Evolutionary conservation across 208 protist genomes (phyloP).

Genomic region (Trypanosoma platydactyli): DNA sequence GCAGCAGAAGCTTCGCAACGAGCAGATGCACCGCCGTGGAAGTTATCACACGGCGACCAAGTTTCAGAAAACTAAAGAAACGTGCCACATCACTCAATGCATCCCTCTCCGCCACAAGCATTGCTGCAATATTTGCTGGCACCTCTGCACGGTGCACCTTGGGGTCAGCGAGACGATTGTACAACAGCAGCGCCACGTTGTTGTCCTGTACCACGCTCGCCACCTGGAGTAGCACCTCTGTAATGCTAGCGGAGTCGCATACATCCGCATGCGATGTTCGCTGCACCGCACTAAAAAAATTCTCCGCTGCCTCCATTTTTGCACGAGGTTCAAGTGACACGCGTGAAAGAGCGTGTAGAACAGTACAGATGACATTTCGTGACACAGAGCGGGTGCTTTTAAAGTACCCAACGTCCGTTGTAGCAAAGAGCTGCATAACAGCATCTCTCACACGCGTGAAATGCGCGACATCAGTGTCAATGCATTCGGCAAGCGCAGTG

Average conservation of each 20-base stretch:
- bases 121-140: slow-evolving; percentile 34
- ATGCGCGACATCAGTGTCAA: slow-evolving; percentile 44
- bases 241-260: slow-evolving; percentile 5
- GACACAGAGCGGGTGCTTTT: not conserved
- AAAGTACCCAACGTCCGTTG: slow-evolving; percentile 44
- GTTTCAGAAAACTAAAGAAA: slow-evolving; percentile 40
- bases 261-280: slow-evolving; percentile 33
- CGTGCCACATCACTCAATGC: slow-evolving; percentile 34
- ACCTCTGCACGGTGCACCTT: slow-evolving; percentile 30
- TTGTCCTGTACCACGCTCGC: slow-evolving; percentile 23
- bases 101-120: slow-evolving; percentile 33
- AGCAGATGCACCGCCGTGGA: slow-evolving; percentile 40
- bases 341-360: slow-evolving; percentile 37
- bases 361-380: slow-evolving; percentile 28
- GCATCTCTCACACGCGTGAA: slow-evolving; percentile 34
- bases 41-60: slow-evolving; percentile 31
- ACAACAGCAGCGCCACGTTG: slow-evolving; percentile 38
- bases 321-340: slow-evolving; percentile 27
- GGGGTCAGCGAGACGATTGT: slow-evolving; percentile 52
- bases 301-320: slow-evolving; percentile 26
- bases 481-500: slow-evolving; percentile 30
- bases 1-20: slow-evolving; percentile 36
- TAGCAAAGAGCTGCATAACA: slow-evolving; percentile 33
- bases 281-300: slow-evolving; percentile 25
- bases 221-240: slow-evolving; percentile 21